phyloP scores from a whole-genome alignment of 2,329 filamentous ascomycete species.

The Aspergillus sclerotialis region DNA sequence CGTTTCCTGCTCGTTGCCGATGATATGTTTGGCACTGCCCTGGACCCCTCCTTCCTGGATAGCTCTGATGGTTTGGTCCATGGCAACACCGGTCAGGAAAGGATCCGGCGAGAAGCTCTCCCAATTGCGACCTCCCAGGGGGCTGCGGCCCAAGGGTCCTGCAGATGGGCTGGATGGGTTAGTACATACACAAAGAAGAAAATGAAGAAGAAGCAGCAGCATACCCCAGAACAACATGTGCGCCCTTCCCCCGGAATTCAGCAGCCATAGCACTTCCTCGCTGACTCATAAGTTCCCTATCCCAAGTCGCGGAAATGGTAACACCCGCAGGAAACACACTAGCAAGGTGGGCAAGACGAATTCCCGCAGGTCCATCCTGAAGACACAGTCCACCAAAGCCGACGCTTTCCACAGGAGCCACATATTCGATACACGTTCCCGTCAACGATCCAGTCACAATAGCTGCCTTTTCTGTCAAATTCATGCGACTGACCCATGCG shows the following conservation, averaged over 20 bases:
- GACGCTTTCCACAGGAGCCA: constrained; percentile 9
- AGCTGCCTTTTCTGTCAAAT: constrained; percentile 1
- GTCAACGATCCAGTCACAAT: not conserved
- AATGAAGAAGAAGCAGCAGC: too few relatives aligned
- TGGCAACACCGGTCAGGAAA: constrained; percentile 40
- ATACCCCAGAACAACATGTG: constrained; percentile 31
- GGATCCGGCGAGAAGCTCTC: constrained; percentile 45
- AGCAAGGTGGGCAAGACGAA: constrained; percentile 30
- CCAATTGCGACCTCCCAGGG: constrained; percentile 44
- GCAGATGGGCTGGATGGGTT: too few relatives aligned
- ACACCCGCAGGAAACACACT: constrained; percentile 33
- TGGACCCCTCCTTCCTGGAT: constrained; percentile 40
- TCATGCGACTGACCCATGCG: too few relatives aligned
- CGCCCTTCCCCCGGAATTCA: constrained; percentile 49
- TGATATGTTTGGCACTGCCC: constrained; percentile 46
- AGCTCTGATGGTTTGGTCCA: constrained; percentile 38
- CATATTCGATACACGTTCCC: constrained; percentile 1
- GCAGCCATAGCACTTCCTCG: constrained; percentile 46
- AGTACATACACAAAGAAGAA: too few relatives aligned
- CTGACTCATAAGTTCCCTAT: constrained; percentile 44
- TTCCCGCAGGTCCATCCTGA: constrained; percentile 31
- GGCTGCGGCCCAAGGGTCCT: too few relatives aligned
- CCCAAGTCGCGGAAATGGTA: constrained; percentile 40
- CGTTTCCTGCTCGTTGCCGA: constrained; percentile 55
- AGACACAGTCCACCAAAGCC: constrained; percentile 33